phyloP scores from a whole-genome alignment of 768 basidiomycete genomes.

The Glaciozyma martinii region DNA sequence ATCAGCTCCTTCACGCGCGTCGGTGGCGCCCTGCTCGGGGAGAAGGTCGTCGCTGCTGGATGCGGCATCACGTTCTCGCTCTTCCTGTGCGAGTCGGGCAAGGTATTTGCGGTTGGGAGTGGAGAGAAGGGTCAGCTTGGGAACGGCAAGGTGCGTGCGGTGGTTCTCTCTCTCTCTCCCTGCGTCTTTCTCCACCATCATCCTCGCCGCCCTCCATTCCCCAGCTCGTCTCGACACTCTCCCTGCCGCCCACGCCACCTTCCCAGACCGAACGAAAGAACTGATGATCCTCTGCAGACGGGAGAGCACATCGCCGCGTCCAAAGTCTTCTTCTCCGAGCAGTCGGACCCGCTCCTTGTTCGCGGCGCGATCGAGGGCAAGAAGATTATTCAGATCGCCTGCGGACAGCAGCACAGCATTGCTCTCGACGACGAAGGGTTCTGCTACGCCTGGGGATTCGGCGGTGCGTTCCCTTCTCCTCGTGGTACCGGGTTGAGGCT shows the following conservation, averaged over 20 bases:
- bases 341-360: constrained; percentile 53
- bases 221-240: no score
- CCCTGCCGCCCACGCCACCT: no score
- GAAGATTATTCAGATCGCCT: constrained; percentile 70
- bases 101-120: constrained; percentile 82
- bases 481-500: not conserved
- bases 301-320: constrained; percentile 28
- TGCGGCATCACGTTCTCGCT: constrained; percentile 79
- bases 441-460: constrained; percentile 80
- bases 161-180: no score
- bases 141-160: constrained; percentile 74
- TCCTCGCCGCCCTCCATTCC: no score
- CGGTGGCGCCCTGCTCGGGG: constrained; percentile 50
- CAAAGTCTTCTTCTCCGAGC: constrained; percentile 15
- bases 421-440: constrained; percentile 63
- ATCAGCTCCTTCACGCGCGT: constrained; percentile 58
- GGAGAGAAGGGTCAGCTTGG: constrained; percentile 89
- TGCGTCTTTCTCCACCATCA: no score
- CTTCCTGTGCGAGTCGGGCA: constrained; percentile 63
- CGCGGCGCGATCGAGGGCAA: constrained; percentile 61
- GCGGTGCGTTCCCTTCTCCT: constrained; percentile 44
- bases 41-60: constrained; percentile 60
- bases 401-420: constrained; percentile 77
- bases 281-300: not conserved
- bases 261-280: no score